Conservation (phyloP, 1,139 yeast species). For the Geotrichum aggregatum region DNA sequence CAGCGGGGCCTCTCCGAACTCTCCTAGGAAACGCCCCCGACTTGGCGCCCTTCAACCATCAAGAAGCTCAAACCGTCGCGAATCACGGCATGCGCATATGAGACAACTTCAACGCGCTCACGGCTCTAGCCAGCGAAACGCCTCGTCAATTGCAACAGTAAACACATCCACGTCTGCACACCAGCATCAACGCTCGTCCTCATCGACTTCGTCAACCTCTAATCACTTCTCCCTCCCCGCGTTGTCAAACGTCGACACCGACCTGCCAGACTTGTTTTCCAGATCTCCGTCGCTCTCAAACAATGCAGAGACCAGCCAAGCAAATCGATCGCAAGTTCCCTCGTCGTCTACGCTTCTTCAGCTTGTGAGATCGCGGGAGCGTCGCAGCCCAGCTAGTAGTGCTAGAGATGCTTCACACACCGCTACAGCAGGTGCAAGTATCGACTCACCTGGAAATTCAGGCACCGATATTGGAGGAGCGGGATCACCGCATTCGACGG, state of each 20-base stretch:
- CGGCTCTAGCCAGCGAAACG: too few relatives aligned
- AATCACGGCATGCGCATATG: too few relatives aligned
- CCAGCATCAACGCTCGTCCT: neutral
- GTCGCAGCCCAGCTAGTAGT: neutral
- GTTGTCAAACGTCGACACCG: neutral
- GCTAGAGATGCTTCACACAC: neutral
- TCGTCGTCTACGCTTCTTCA: neutral
- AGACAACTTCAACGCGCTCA: too few relatives aligned
- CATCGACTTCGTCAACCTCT: too few relatives aligned
- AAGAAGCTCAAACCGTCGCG: neutral
- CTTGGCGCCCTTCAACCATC: neutral
- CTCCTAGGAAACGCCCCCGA: constrained; percentile 3
- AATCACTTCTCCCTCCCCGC: neutral
- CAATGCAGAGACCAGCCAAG: neutral
- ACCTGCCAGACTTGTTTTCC: neutral
- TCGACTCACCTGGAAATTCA: neutral
- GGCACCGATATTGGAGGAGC: constrained; percentile 1
- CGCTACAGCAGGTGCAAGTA: neutral
- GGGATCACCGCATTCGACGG: constrained; percentile 1
- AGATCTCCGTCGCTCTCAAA: neutral
- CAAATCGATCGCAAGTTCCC: neutral
- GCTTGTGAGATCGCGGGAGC: neutral
- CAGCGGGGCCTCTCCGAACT: neutral
- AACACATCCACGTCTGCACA: neutral
- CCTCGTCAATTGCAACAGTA: neutral